These are phyloP conservation scores for Daucus carota DNA, from an alignment of 129 eudicot species.

Conservation along the genomic window DH1_v3.0 NC_030386.2:23149001-23149500, in stretches of 20 bases:
- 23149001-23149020: constrained; percentile 31
- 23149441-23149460: background rate
- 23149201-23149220: background rate
- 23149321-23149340: background rate
- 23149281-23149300: background rate
- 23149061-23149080: constrained; percentile 85
- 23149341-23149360: background rate
- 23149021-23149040: constrained; percentile 41
- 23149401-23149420: background rate
- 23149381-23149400: background rate
- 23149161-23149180: background rate
- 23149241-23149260: background rate
- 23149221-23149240: background rate
- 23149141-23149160: background rate
- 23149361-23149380: background rate
- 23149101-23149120: constrained; percentile 13
- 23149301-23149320: background rate
- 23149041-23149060: constrained; percentile 64
- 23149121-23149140: background rate
- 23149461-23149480: background rate
- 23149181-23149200: background rate
- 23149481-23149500: background rate
- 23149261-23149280: background rate
- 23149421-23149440: background rate
- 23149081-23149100: constrained; percentile 54